phyloP scores from a whole-genome alignment of 352 stramenopile genomes.

The Phytopythium vexans region DNA sequence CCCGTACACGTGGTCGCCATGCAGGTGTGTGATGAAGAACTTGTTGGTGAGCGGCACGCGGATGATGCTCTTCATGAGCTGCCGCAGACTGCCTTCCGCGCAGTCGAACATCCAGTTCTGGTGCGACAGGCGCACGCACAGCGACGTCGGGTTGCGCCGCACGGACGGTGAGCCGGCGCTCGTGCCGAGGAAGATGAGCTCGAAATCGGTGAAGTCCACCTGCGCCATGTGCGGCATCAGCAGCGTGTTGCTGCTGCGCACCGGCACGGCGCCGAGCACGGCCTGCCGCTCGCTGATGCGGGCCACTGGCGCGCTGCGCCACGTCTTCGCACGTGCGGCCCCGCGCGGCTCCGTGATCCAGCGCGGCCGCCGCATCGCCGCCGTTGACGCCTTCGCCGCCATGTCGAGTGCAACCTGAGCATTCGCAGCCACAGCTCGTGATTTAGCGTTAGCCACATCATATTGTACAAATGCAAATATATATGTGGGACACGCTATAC shows the following conservation, averaged over 20 bases:
- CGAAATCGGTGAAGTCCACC: constrained; percentile 77
- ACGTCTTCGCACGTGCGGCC: constrained; percentile 11
- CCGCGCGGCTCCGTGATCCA: constrained; percentile 9
- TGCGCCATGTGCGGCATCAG: constrained; percentile 22
- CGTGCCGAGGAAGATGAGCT: constrained; percentile 81
- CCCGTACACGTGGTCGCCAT: constrained; percentile 85
- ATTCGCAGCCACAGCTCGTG: background rate
- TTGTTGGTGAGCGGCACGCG: constrained; percentile 71
- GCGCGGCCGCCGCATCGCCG: constrained; percentile 4
- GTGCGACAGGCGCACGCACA: constrained; percentile 61
- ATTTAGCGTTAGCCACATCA: background rate
- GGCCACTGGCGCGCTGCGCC: constrained; percentile 12
- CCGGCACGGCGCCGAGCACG: constrained; percentile 40
- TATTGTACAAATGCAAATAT: background rate
- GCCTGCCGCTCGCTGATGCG: constrained; percentile 39
- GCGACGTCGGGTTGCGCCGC: constrained; percentile 51
- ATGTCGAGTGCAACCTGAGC: background rate
- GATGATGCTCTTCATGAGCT: constrained; percentile 79
- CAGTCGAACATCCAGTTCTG: constrained; percentile 90
- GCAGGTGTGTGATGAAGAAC: constrained; percentile 86
- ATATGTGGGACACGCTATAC: no score
- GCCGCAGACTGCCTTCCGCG: constrained; percentile 71
- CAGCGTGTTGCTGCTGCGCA: constrained; percentile 59
- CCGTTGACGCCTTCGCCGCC: background rate
- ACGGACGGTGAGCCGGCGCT: constrained; percentile 73